Conservation (phyloP, 202 grass and related monocot species). For the Schoenoplectus tabernaemontani region DNA sequence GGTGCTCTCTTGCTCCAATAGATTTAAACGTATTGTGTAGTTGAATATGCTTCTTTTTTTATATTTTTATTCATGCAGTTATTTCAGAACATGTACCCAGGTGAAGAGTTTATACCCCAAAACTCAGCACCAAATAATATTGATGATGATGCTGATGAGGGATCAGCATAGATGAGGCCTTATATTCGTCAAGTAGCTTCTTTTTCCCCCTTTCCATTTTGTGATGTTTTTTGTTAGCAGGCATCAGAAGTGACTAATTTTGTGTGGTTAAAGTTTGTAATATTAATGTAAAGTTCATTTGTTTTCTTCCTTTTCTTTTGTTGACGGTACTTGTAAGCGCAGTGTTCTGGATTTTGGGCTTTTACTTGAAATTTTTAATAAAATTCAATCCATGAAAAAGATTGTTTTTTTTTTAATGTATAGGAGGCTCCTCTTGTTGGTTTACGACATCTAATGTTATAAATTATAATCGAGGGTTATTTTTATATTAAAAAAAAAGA, state of each 20-base stretch:
- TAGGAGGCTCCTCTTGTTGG: background rate
- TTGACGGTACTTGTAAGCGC: background rate
- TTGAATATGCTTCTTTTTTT: constrained; percentile 15
- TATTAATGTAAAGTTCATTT: background rate
- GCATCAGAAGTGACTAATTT: background rate
- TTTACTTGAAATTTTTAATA: background rate
- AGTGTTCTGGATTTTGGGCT: background rate
- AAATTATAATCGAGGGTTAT: too few relatives aligned
- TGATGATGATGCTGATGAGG: constrained; percentile 31
- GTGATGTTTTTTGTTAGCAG: background rate
- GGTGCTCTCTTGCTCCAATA: background rate
- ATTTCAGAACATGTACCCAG: constrained; percentile 48
- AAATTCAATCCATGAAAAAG: constrained; percentile 9
- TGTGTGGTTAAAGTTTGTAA: background rate
- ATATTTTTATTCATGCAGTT: constrained; percentile 33
- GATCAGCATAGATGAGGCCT: background rate
- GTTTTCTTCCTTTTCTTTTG: background rate
- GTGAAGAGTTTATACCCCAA: constrained; percentile 59
- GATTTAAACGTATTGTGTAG: constrained; percentile 13
- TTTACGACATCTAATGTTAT: background rate
- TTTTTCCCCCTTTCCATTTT: background rate
- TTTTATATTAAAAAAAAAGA: too few relatives aligned
- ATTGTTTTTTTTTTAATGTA: background rate
- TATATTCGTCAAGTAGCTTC: background rate
- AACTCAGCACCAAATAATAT: constrained; percentile 38